Evolutionary conservation across 164 flowering plant genomes (phyloP), one percentile per base, ranked within the genome.

Genomic region (Tinospora cordifolia): DNA sequence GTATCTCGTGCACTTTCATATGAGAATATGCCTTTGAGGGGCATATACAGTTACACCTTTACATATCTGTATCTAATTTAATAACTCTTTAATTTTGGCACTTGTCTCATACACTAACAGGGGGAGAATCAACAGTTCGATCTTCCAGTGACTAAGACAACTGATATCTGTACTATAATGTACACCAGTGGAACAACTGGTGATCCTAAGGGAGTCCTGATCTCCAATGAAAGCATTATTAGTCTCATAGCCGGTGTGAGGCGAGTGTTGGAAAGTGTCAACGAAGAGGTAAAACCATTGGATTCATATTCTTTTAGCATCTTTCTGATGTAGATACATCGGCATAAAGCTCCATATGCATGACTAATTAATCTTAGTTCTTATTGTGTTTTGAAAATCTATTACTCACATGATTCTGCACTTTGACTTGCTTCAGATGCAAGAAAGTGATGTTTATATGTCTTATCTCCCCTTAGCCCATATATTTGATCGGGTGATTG

Each of bases 131-230:
- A 85, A 68, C 76, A 86, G 14, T 88, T 79, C 75, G 90, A 89
- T 47, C 84, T 92, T 72, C 98, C 97, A 25, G 68, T 27, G 38
- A 86, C 74, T 59, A 82, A 82, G 76, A 91, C 80, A 79, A 78
- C 74, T 25, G 99, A 95, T 65, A 87, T 95, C 12, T 92, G 91
- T 69, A 95, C 98, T 22, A 91, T 95, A 73, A 95, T 95, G 98
- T 95, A 95, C 76, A 95, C 98, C 21, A 95, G 99, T 79, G 99
- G 98, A 82, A 95, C 99, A 57, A 95, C 98, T 38, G 97, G 99
- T 65, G 97, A 92, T 54, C 99, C 99, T 41, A 95, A 95, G 78
- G 99, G 98, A 69, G 99, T 95, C 6, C 38, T 95, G 83, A 83
- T 92, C 41, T 86, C 97, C 63, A 87, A 92, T 77, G 84, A 87